A percentile compares a stretch with the other conserved stretches of the same genome.
Evolutionary conservation across 177 flowering plant species (phyloP).

Genomic region (Telopea speciosissima): DNA sequence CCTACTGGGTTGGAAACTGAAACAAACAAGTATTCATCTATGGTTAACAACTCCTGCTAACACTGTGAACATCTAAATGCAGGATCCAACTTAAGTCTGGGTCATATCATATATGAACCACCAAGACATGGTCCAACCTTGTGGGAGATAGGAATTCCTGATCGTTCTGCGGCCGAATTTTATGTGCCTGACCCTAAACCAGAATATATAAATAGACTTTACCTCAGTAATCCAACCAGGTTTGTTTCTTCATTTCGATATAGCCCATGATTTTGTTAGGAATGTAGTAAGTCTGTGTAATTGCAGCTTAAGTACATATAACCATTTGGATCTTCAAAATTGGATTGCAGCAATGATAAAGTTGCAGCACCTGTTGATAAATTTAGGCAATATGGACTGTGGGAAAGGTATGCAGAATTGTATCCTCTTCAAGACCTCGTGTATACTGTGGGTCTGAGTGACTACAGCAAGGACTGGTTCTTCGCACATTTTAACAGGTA

Average conservation of each 20-base stretch:
- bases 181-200: slow-evolving; percentile 49
- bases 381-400: slow-evolving; percentile 81
- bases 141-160: slow-evolving; percentile 72
- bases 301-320: too few relatives aligned
- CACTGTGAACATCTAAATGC: neutral
- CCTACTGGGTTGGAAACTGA: too few relatives aligned
- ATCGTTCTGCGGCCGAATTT: slow-evolving; percentile 62
- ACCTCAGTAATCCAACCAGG: slow-evolving; percentile 29
- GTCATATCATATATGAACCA: slow-evolving; percentile 32
- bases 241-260: slow-evolving; percentile 11
- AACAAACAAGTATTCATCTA: neutral
- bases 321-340: neutral
- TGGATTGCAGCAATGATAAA: neutral
- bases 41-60: neutral
- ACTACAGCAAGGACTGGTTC: slow-evolving; percentile 70
- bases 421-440: slow-evolving; percentile 58
- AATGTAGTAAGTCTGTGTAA: neutral
- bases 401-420: slow-evolving; percentile 75
- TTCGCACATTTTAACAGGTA: slow-evolving; percentile 76
- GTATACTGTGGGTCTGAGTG: slow-evolving; percentile 48
- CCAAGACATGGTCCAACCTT: slow-evolving; percentile 55
- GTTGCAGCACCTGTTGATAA: slow-evolving; percentile 22
- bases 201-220: slow-evolving; percentile 29
- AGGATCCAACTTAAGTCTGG: slow-evolving; percentile 34
- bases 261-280: too few relatives aligned